A percentile compares a stretch with the other conserved stretches of the same genome.
These are phyloP conservation scores for Elasticomyces elasticus DNA, from an alignment of 495 filamentous ascomycete genomes.

Conservation along the genomic window DNA sequence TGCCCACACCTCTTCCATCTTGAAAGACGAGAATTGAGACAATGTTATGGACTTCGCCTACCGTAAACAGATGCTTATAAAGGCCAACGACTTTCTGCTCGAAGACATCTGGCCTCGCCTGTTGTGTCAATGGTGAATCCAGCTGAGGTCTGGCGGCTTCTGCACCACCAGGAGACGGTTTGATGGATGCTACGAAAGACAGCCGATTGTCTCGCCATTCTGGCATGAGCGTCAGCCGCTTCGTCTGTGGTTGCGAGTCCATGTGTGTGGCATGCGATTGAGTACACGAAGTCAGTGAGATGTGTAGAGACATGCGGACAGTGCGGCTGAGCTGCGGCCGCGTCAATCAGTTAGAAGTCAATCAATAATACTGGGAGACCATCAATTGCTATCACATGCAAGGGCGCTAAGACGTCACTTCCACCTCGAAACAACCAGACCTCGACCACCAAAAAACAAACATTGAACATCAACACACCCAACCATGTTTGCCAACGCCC, in stretches of 20 bases:
- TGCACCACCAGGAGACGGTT: background rate
- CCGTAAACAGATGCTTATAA: slow-evolving; percentile 80
- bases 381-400: too few relatives aligned
- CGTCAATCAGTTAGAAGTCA: too few relatives aligned
- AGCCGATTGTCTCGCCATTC: slow-evolving; percentile 18
- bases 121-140: slow-evolving; percentile 90
- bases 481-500: slow-evolving; percentile 20
- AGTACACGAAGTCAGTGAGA: background rate
- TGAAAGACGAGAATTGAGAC: too few relatives aligned
- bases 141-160: slow-evolving; percentile 35
- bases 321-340: background rate
- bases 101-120: slow-evolving; percentile 80
- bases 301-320: background rate
- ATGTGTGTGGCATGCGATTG: background rate
- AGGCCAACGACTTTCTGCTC: slow-evolving; percentile 86
- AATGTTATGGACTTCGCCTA: too few relatives aligned
- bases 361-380: too few relatives aligned
- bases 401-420: too few relatives aligned
- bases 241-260: slow-evolving; percentile 5
- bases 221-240: slow-evolving; percentile 6
- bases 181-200: slow-evolving; percentile 15
- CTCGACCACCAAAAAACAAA: background rate
- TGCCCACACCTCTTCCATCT: too few relatives aligned
- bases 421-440: too few relatives aligned
- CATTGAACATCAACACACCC: too few relatives aligned